A percentile compares a stretch with the other conserved stretches of the same genome.
phyloP scores from a whole-genome alignment of 805 yeast genomes.

The Saccharomycopsis guyanensis region DNA sequence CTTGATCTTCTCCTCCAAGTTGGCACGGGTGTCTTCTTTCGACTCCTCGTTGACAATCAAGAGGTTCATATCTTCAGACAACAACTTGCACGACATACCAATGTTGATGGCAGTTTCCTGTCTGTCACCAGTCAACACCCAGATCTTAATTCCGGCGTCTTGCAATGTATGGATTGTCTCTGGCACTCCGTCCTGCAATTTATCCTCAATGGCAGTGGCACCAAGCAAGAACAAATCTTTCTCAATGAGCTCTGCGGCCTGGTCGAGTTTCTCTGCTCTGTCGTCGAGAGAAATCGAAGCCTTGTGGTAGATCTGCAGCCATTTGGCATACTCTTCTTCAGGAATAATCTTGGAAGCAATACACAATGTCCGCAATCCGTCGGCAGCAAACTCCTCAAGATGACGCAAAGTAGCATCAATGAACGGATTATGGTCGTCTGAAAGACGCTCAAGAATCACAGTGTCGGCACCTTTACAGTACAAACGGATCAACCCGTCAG shows the following conservation, averaged over 20 bases:
- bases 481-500: constrained; percentile 83
- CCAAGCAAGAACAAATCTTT: constrained; percentile 73
- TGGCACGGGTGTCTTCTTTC: constrained; percentile 66
- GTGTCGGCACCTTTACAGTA: constrained; percentile 98
- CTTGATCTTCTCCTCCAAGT: constrained; percentile 64
- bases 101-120: constrained; percentile 98
- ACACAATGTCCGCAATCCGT: constrained; percentile 92
- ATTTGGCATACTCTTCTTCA: constrained; percentile 64
- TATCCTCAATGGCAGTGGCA: constrained; percentile 98
- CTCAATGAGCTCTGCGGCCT: constrained; percentile 85
- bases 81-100: constrained; percentile 93
- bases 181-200: constrained; percentile 96
- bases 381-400: constrained; percentile 93
- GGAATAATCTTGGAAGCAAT: constrained; percentile 77
- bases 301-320: constrained; percentile 60
- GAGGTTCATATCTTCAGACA: constrained; percentile 94
- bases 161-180: constrained; percentile 93
- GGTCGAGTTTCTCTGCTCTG: constrained; percentile 71
- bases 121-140: constrained; percentile 98
- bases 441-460: constrained; percentile 81
- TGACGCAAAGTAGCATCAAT: constrained; percentile 77
- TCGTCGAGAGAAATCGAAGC: constrained; percentile 79
- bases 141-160: constrained; percentile 92
- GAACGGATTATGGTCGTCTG: constrained; percentile 62
- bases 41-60: constrained; percentile 82